A percentile compares a stretch with the other conserved stretches of the same genome.
These are phyloP conservation scores for Leucogyrophana mollusca DNA, from an alignment of 768 basidiomycete species.

Conservation along the genomic window DNA sequence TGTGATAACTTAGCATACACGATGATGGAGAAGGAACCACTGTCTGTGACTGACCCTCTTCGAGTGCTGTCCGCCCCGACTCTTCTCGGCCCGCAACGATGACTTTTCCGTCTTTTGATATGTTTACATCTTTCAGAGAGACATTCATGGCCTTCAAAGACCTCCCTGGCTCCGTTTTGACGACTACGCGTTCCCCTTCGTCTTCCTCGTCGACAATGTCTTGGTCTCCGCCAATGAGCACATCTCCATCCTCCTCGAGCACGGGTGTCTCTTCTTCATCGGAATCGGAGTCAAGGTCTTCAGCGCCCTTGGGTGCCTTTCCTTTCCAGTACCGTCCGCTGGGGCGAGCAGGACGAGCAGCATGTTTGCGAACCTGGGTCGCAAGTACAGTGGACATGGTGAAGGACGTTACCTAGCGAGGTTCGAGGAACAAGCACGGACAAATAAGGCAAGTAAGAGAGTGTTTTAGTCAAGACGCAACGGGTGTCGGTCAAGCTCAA, in stretches of 20 bases:
- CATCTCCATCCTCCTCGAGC: conserved; percentile 53
- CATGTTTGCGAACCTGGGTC: conserved; percentile 56
- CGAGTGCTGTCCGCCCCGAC: conserved; percentile 68
- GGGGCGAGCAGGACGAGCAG: conserved; percentile 75
- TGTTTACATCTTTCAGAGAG: conserved; percentile 74
- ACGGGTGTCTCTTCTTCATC: conserved; percentile 52
- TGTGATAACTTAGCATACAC: conserved; percentile 19
- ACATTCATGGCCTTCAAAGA: conserved; percentile 64
- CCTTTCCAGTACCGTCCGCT: conserved; percentile 90
- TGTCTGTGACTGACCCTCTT: conserved; percentile 44
- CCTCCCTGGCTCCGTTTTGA: conserved; percentile 33
- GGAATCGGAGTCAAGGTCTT: conserved; percentile 60
- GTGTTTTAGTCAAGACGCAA: no score
- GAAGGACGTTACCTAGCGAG: background rate
- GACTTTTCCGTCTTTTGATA: conserved; percentile 78
- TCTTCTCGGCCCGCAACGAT: conserved; percentile 78
- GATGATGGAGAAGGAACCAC: no score
- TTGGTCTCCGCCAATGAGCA: conserved; percentile 57
- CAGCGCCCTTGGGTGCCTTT: conserved; percentile 77
- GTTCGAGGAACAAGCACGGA: background rate
- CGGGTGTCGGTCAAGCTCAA: no score
- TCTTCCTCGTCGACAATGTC: conserved; percentile 47
- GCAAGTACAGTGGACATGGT: conserved; percentile 32
- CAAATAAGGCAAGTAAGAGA: background rate
- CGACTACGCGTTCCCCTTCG: conserved; percentile 42